Evolutionary conservation across 129 eudicot genomes (phyloP).

Genomic region (Lactuca saligna): DNA sequence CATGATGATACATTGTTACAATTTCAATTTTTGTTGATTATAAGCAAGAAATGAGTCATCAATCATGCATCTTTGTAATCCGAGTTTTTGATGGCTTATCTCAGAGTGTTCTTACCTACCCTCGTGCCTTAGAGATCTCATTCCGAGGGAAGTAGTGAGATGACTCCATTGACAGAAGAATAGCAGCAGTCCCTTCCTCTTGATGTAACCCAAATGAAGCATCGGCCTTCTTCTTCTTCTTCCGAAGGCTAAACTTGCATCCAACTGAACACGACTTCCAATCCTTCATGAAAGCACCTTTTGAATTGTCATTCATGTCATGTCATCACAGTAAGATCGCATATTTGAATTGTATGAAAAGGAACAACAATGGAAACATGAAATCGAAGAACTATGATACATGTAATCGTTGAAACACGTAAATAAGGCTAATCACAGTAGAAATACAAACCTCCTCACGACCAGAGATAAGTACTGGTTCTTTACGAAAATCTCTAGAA

Average conservation of each 20-base stretch:
- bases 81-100: not conserved
- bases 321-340: no score
- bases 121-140: slow-evolving; percentile 53
- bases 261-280: slow-evolving; percentile 57
- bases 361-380: no score
- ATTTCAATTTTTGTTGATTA: not conserved
- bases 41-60: no score
- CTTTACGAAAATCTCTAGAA: no score
- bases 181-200: slow-evolving; percentile 30
- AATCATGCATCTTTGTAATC: not conserved
- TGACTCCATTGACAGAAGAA: slow-evolving; percentile 73
- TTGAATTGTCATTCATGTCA: no score
- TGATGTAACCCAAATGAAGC: slow-evolving; percentile 61
- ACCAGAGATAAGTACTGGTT: no score
- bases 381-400: no score
- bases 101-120: slow-evolving; percentile 68
- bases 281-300: slow-evolving; percentile 28
- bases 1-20: slow-evolving; percentile 10
- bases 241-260: slow-evolving; percentile 41
- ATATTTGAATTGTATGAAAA: no score
- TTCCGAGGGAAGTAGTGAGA: slow-evolving; percentile 53
- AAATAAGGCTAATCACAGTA: no score
- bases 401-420: no score
- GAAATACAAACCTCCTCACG: no score
- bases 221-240: slow-evolving; percentile 37